Evolutionary conservation across 2,329 filamentous ascomycete genomes (phyloP), one percentile per base, ranked within the genome.

Genomic region (Diaporthe caulivora): DNA sequence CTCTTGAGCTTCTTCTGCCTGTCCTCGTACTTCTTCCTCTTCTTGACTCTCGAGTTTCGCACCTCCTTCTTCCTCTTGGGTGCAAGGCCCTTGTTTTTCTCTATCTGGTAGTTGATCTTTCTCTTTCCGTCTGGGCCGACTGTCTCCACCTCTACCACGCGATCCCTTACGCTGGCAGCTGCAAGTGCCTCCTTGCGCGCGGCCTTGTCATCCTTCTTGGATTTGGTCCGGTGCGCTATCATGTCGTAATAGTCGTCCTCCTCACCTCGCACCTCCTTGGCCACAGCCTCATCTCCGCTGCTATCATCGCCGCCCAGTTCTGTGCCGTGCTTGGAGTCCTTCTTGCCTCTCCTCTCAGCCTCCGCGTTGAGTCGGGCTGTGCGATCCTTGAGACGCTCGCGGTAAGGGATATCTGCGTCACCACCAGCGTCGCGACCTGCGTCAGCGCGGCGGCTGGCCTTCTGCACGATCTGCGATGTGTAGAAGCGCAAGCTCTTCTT

Each of bases 401-500:
- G 91, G 82, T 98, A 92, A 3, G 97, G 97, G 69, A 97, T 89
- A 82, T 97, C 94, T 77, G 90, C 88, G 80, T 97, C 94, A 77
- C 94, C 94, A 77, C 94, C 94, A 1, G 92, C 90, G 73, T 94
- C 92, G 75, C 92, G 90, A 54, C 93, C 92, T 51, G 92, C 93
- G 42, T 88, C 91, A 8, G 92, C 91, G 71, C 94, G 94, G 81
- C 94, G 95, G 85, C 95, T 97, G 72, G 94, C 92, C 84, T 98
- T 98, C 82, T 98, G 96, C 37, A 94, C 93, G 77, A 99, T 97
- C 82, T 99, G 97, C 3, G 95, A 98, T 2, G 97, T 98, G 88
- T 99, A 99, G 87, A 99, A 99, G 76, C 95, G 93, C 73, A 99
- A 89, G 76, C 91, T 95, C 87, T 97, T 98, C 88, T 97, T 98